Evolutionary conservation across 2,329 filamentous ascomycete species (phyloP).

Genomic region (Beauveria sp.): DNA sequence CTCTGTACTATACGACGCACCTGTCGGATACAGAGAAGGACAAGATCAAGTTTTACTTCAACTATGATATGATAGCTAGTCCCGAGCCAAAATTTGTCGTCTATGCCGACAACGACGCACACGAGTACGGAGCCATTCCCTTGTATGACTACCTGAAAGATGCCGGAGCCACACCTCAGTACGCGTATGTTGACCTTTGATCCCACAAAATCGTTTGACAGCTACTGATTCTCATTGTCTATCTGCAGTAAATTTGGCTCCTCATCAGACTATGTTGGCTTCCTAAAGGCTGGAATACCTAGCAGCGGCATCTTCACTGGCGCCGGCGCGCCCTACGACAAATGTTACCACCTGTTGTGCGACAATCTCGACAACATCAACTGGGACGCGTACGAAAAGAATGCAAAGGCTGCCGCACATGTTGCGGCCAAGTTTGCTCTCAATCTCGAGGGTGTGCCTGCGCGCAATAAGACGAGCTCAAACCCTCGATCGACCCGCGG

Average conservation of each 20-base stretch:
- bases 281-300: slow-evolving; percentile 32
- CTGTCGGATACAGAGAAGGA: slow-evolving; percentile 31
- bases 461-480: slow-evolving; percentile 21
- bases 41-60: slow-evolving; percentile 59
- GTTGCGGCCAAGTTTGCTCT: slow-evolving; percentile 36
- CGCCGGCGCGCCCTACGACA: slow-evolving; percentile 26
- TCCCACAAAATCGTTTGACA: neutral
- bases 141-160: slow-evolving; percentile 28
- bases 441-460: slow-evolving; percentile 27
- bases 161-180: slow-evolving; percentile 25
- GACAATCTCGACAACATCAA: slow-evolving; percentile 34
- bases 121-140: slow-evolving; percentile 27
- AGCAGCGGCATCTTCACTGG: slow-evolving; percentile 34
- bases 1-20: slow-evolving; percentile 30
- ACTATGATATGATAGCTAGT: slow-evolving; percentile 64
- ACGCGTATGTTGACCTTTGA: slow-evolving; percentile 19
- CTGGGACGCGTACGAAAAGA: slow-evolving; percentile 31
- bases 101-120: slow-evolving; percentile 31
- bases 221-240: neutral
- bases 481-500: slow-evolving; percentile 20
- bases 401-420: slow-evolving; percentile 39
- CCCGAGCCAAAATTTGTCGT: slow-evolving; percentile 31
- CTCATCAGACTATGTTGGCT: slow-evolving; percentile 34
- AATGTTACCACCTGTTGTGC: slow-evolving; percentile 32
- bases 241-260: slow-evolving; percentile 23